Conservation (phyloP, 805 yeast genomes). For the Starmerella roubikii region DNA sequence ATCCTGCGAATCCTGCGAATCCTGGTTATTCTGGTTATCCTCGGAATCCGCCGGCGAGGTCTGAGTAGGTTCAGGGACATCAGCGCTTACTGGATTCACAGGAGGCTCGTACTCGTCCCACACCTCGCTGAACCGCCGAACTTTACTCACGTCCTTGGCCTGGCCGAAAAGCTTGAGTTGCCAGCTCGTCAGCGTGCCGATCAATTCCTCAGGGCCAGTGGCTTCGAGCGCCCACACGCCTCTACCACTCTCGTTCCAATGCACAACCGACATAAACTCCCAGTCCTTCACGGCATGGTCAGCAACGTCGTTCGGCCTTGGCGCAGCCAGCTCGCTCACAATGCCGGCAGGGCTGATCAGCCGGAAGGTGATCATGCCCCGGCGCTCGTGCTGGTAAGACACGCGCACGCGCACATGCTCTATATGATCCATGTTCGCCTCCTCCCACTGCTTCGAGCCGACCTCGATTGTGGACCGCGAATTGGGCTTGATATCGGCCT, state of each 20-base stretch:
- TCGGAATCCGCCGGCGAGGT: background rate
- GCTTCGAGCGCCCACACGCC: conserved; percentile 79
- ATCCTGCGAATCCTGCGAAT: too few species aligned
- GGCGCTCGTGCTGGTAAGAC: conserved; percentile 43
- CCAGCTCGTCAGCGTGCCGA: conserved; percentile 46
- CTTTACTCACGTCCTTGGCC: conserved; percentile 47
- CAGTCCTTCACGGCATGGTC: conserved; percentile 55
- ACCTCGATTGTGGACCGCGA: conserved; percentile 25
- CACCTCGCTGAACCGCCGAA: conserved; percentile 34
- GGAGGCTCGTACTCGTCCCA: conserved; percentile 19
- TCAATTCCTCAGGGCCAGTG: conserved; percentile 27
- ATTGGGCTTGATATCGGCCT: conserved; percentile 3
- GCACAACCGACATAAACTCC: conserved; percentile 96
- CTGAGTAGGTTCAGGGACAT: too few species aligned
- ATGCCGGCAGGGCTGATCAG: conserved; percentile 67
- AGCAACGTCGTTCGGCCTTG: conserved; percentile 46
- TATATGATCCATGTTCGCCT: conserved; percentile 49
- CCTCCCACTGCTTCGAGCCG: conserved; percentile 34
- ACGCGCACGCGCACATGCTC: conserved; percentile 83
- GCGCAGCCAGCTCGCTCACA: conserved; percentile 56
- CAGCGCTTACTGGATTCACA: conserved; percentile 3
- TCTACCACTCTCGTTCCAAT: conserved; percentile 75
- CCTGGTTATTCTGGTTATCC: too few species aligned
- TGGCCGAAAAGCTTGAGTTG: conserved; percentile 74
- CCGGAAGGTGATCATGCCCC: conserved; percentile 59